Base-by-base conservation (phyloP, 2,329 filamentous ascomycete genomes). In the Nemania sp. region DNA sequence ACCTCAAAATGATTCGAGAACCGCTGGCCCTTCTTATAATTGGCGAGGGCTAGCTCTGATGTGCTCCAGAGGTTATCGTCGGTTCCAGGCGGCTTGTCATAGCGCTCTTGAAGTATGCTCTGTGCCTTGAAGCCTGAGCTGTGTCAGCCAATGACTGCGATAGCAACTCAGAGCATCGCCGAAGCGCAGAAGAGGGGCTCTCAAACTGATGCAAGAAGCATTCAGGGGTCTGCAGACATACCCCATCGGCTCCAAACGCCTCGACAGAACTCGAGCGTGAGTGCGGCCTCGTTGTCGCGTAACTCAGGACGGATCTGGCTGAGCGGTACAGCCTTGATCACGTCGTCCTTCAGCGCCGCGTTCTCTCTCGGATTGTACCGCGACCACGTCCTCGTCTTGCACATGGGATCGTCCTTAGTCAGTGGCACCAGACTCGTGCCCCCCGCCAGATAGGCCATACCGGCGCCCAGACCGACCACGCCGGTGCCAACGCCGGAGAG, bases 161-260 rank as follows among this genome's bases (percentile, higher is more conserved):
- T 9, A 31, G 4, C 9, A 14, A 31, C 28, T 11, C 4, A 31
- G 9, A 31, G 4, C 4, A 14, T 3, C 28, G 28, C 28, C 4
- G n/a, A 31, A 31, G 3, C n/a, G 28, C 11, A 14, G 9, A 31
- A 9, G 28, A 14, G 28, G 8, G n/a, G n/a, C n/a, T n/a, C n/a
- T n/a, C n/a, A n/a, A n/a, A n/a, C n/a, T n/a, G n/a, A n/a, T n/a
- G n/a, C n/a, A n/a, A n/a, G n/a, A n/a, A n/a, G n/a, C n/a, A n/a
- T n/a, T n/a, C n/a, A n/a, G n/a, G n/a, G n/a, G n/a, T n/a, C n/a
- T n/a, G 52, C 15, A 39, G 52, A 72, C 78, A 57, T 70, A 88
- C 86, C 86, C 67, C 78, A 77, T 51, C 83, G 84, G 58, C 80
- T 79, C 86, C 82, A 90, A 43, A 88, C 72, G 39, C 85, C 85